Conservation (phyloP, 2,329 filamentous ascomycete species). For the Aspergillus brunneoviolaceus region DNA sequence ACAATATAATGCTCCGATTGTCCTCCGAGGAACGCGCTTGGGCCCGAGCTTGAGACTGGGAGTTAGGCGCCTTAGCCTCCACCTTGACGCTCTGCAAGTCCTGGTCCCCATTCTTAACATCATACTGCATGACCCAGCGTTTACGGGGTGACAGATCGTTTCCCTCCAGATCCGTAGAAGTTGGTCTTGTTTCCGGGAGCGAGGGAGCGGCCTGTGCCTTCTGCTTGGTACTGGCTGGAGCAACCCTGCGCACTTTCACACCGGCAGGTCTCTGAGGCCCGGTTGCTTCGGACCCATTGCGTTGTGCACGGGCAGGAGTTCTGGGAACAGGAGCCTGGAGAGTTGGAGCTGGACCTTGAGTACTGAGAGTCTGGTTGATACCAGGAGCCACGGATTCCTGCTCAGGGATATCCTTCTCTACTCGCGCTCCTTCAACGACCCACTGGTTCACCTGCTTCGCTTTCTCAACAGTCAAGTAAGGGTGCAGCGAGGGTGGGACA, state of each 20-base stretch:
- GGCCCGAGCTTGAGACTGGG: neutral
- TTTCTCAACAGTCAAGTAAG: conserved; percentile 29
- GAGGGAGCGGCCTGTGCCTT: neutral
- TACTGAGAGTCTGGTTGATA: neutral
- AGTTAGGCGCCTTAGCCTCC: neutral
- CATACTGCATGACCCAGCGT: conserved; percentile 22
- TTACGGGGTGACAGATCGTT: conserved; percentile 11
- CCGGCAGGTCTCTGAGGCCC: conserved; percentile 16
- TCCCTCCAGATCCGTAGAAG: conserved; percentile 4
- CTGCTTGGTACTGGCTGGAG: neutral
- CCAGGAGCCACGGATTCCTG: neutral
- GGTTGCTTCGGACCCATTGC: neutral
- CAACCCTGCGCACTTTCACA: conserved; percentile 21
- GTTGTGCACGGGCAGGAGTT: neutral
- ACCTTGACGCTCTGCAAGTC: neutral
- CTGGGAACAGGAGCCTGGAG: neutral
- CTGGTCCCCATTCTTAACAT: neutral
- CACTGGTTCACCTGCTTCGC: conserved; percentile 30
- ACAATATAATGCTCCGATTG: conserved; percentile 5
- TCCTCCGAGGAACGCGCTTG: neutral
- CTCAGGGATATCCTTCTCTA: conserved; percentile 11
- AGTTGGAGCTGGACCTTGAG: neutral
- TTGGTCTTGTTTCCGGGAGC: neutral
- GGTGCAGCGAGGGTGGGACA: conserved; percentile 16
- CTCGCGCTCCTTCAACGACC: conserved; percentile 26